Conservation (phyloP, 495 filamentous ascomycete genomes). For the Podospora comata region DNA sequence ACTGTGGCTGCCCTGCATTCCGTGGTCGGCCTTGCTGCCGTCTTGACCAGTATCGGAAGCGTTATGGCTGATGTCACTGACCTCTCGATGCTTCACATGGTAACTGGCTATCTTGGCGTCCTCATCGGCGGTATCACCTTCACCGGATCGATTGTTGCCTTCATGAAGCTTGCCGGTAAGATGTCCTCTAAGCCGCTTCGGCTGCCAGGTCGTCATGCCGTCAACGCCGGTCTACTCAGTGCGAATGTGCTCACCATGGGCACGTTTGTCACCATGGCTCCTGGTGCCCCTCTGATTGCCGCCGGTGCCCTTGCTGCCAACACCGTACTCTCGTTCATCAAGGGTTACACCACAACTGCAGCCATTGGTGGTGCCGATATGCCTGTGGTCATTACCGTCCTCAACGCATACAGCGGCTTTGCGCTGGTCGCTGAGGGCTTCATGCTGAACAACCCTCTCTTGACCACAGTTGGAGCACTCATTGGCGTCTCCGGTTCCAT, state of each 20-base stretch:
- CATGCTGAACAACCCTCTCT: conserved; percentile 79
- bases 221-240: conserved; percentile 67
- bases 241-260: conserved; percentile 76
- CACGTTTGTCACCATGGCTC: conserved; percentile 71
- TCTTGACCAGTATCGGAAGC: conserved; percentile 77
- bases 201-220: conserved; percentile 63
- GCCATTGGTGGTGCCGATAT: conserved; percentile 85
- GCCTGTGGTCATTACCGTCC: conserved; percentile 81
- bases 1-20: conserved; percentile 79
- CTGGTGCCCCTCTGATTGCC: conserved; percentile 67
- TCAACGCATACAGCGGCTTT: conserved; percentile 83
- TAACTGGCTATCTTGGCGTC: conserved; percentile 75
- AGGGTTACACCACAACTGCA: conserved; percentile 77
- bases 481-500: conserved; percentile 82
- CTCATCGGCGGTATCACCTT: conserved; percentile 80
- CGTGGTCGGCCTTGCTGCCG: conserved; percentile 76
- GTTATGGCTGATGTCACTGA: conserved; percentile 66
- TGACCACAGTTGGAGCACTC: conserved; percentile 74
- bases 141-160: conserved; percentile 78
- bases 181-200: conserved; percentile 71
- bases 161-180: conserved; percentile 71
- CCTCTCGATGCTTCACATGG: conserved; percentile 69
- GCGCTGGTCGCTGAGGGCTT: conserved; percentile 79
- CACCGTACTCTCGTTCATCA: conserved; percentile 70
- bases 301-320: conserved; percentile 69